These are phyloP conservation scores for Albophoma yamanashiensis DNA, from an alignment of 2,329 filamentous ascomycete genomes.

Conservation along the genomic window DNA sequence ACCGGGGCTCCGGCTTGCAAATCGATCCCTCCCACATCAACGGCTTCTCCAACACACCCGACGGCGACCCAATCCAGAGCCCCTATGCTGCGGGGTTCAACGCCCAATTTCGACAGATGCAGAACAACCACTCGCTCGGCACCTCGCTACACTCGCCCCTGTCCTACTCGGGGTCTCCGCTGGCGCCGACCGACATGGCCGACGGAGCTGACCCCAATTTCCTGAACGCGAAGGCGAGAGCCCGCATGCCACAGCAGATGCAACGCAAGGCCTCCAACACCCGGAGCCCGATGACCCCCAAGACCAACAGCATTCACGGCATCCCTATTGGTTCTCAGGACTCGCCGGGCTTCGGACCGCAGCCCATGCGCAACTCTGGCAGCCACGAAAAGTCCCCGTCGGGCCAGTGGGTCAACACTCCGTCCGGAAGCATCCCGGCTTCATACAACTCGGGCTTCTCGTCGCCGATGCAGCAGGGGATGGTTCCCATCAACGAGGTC, in stretches of 20 bases:
- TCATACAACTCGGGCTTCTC: constrained; percentile 84
- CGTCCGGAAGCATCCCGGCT: constrained; percentile 65
- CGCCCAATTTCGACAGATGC: constrained; percentile 66
- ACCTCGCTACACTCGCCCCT: constrained; percentile 34
- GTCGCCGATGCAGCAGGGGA: constrained; percentile 61
- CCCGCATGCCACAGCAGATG: constrained; percentile 51
- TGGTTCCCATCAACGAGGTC: constrained; percentile 78
- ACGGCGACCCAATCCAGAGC: constrained; percentile 84
- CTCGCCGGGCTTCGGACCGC: constrained; percentile 60
- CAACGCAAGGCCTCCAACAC: constrained; percentile 65
- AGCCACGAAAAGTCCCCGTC: constrained; percentile 73
- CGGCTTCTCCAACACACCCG: constrained; percentile 83
- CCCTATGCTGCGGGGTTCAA: constrained; percentile 75
- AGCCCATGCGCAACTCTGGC: constrained; percentile 63
- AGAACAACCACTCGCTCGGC: constrained; percentile 45
- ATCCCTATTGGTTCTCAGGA: constrained; percentile 60
- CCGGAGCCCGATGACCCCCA: constrained; percentile 75
- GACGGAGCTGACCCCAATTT: constrained; percentile 43
- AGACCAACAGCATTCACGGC: constrained; percentile 65
- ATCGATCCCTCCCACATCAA: constrained; percentile 62
- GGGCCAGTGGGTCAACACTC: constrained; percentile 84
- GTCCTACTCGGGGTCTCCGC: constrained; percentile 26
- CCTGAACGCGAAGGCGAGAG: constrained; percentile 50
- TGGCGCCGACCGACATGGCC: constrained; percentile 35
- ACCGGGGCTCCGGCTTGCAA: constrained; percentile 46